Percentiles rank a stretch among this genome's conserved stretches.
These are phyloP conservation scores for Leccinum subtestaceum DNA, from an alignment of 768 basidiomycete genomes.

Conservation along the genomic window DNA sequence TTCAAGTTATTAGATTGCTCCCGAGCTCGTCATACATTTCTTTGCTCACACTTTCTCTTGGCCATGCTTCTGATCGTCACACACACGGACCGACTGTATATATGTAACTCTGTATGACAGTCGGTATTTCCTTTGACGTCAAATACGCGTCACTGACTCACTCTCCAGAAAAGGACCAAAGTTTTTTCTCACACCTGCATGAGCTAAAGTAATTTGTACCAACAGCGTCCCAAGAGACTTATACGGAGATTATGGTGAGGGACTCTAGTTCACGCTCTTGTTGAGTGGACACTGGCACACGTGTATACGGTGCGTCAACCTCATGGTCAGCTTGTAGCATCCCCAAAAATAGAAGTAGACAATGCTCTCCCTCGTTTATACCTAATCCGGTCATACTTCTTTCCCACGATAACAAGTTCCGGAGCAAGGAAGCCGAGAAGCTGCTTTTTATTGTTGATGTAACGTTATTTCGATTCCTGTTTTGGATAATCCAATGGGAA, in stretches of 20 bases:
- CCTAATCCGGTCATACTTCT: not conserved
- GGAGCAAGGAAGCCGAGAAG: constrained; percentile 25
- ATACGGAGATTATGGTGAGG: not conserved
- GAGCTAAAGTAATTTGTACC: not conserved
- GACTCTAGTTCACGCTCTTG: not conserved
- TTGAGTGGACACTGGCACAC: constrained; percentile 3
- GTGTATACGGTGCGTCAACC: constrained; percentile 15
- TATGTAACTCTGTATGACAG: not conserved
- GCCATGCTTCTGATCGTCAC: constrained; percentile 16
- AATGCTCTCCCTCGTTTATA: constrained; percentile 8
- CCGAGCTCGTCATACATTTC: constrained; percentile 4
- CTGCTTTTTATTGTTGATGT: constrained; percentile 18
- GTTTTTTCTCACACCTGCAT: constrained; percentile 5
- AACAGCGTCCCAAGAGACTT: not conserved
- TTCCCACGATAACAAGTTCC: constrained; percentile 16
- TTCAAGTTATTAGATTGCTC: not conserved
- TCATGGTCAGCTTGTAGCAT: constrained; percentile 12
- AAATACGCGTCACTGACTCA: constrained; percentile 17
- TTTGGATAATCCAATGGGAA: constrained; percentile 7
- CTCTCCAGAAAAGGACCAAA: constrained; percentile 5
- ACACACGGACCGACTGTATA: not conserved
- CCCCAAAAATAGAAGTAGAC: not conserved
- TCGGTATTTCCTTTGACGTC: not conserved
- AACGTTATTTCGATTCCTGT: constrained; percentile 4
- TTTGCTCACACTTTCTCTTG: constrained; percentile 1